These are phyloP conservation scores for Xylaria sp. DNA, from an alignment of 2,329 filamentous ascomycete species.

Conservation along the genomic window DNA sequence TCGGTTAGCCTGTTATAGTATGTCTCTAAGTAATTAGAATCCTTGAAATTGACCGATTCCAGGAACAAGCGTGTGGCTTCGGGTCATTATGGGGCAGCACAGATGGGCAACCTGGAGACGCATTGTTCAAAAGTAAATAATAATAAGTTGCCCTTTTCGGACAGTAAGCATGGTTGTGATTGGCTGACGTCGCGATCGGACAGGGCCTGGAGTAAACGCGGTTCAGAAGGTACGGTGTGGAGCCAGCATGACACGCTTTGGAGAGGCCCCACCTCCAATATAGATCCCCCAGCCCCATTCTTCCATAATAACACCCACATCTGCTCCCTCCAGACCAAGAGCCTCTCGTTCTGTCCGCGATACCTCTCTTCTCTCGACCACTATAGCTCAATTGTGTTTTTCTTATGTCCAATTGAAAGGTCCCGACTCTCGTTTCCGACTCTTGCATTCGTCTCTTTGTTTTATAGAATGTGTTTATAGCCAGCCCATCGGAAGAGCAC, in stretches of 20 bases:
- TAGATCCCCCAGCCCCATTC: constrained; percentile 39
- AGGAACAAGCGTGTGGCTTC: constrained; percentile 9
- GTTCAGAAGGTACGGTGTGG: constrained; percentile 42
- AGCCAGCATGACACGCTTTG: constrained; percentile 44
- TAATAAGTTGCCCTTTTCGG: constrained; percentile 50
- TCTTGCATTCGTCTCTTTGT: constrained; percentile 11
- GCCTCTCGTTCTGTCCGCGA: constrained; percentile 27
- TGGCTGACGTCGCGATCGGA: constrained; percentile 41
- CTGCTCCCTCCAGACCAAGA: constrained; percentile 32
- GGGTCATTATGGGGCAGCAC: constrained; percentile 30
- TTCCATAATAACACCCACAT: constrained; percentile 42
- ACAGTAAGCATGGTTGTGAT: constrained; percentile 41
- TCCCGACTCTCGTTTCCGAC: constrained; percentile 30
- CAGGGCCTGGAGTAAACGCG: constrained; percentile 39
- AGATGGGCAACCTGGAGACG: constrained; percentile 45
- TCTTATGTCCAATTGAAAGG: constrained; percentile 9
- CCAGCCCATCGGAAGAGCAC: constrained; percentile 8
- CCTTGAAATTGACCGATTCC: constrained; percentile 27
- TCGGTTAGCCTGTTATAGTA: neutral
- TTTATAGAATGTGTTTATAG: constrained; percentile 45
- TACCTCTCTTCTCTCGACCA: constrained; percentile 22
- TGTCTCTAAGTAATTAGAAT: constrained; percentile 26
- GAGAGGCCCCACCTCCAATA: constrained; percentile 38
- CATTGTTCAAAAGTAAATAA: constrained; percentile 40
- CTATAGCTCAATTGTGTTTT: constrained; percentile 11